Percentiles rank a stretch among this genome's conserved stretches.
Evolutionary conservation across 208 protist species (phyloP).

Genomic region (Acanthamoeba lenticulata): DNA sequence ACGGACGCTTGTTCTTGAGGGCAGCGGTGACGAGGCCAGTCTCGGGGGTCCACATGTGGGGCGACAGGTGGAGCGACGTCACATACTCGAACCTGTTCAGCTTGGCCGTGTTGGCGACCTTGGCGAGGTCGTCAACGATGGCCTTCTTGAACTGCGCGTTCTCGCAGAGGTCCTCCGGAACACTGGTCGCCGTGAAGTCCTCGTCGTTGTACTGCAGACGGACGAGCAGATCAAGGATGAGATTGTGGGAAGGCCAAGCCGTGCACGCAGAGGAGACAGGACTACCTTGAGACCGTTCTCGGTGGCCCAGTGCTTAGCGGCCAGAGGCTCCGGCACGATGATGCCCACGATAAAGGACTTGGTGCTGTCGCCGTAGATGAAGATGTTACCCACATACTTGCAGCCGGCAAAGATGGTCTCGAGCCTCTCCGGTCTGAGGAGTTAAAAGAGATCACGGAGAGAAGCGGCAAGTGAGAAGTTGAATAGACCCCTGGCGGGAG

Average conservation of each 20-base stretch:
- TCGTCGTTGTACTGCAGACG: background rate
- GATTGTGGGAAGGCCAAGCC: background rate
- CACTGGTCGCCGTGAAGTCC: background rate
- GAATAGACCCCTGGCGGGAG: background rate
- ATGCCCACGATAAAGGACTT: constrained; percentile 84
- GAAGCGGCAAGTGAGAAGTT: background rate
- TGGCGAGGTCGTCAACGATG: constrained; percentile 74
- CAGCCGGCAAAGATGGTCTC: constrained; percentile 57
- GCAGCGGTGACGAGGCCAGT: constrained; percentile 89
- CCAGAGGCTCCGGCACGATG: constrained; percentile 82
- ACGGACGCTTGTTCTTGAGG: constrained; percentile 88
- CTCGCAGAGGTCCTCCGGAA: constrained; percentile 52
- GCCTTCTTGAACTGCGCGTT: constrained; percentile 73
- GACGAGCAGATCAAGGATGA: background rate
- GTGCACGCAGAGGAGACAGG: background rate
- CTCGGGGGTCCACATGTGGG: constrained; percentile 82
- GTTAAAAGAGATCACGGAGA: background rate
- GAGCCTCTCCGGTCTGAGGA: constrained; percentile 45
- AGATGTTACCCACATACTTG: constrained; percentile 68
- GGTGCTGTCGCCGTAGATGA: constrained; percentile 66
- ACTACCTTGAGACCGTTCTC: background rate
- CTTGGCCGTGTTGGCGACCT: constrained; percentile 50
- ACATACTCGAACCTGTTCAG: constrained; percentile 59
- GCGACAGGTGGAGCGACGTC: background rate
- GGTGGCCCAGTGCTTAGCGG: constrained; percentile 1